These are phyloP conservation scores for Tuber borchii DNA, from an alignment of 495 filamentous ascomycete species.

Conservation along the genomic window DNA sequence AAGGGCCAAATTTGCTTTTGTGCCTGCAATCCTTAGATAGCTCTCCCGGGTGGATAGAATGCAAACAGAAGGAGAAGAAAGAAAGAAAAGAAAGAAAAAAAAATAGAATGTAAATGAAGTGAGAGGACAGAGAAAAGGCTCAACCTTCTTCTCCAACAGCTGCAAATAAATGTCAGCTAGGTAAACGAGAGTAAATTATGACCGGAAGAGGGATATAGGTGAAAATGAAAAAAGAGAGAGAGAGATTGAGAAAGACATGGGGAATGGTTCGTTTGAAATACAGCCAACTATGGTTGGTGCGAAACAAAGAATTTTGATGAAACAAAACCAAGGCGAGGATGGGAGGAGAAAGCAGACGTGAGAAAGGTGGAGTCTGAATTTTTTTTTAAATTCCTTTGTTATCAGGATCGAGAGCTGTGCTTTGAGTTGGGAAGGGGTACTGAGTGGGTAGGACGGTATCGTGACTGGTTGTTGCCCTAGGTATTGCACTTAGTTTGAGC, in stretches of 20 bases:
- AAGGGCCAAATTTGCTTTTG: conserved; percentile 3
- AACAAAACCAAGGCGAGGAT: neutral
- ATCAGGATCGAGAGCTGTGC: neutral
- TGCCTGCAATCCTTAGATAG: neutral
- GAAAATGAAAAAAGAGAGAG: neutral
- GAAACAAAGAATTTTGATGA: neutral
- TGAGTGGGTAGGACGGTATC: neutral
- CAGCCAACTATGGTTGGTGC: neutral
- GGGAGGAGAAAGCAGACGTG: neutral
- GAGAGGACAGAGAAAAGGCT: neutral
- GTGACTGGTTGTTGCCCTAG: neutral
- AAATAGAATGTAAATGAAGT: neutral
- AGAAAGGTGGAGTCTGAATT: neutral
- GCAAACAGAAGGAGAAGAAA: neutral
- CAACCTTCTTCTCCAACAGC: neutral
- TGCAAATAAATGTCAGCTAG: neutral
- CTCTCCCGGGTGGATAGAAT: neutral
- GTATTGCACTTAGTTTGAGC: neutral
- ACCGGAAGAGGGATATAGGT: neutral
- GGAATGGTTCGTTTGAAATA: neutral
- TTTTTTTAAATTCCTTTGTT: neutral
- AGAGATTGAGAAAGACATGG: neutral
- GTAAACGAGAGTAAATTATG: neutral
- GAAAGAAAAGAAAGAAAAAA: neutral
- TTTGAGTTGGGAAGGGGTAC: neutral